These are phyloP conservation scores for Neurospora sp. DNA, from an alignment of 2,329 filamentous ascomycete species.

Conservation along the genomic window DNA sequence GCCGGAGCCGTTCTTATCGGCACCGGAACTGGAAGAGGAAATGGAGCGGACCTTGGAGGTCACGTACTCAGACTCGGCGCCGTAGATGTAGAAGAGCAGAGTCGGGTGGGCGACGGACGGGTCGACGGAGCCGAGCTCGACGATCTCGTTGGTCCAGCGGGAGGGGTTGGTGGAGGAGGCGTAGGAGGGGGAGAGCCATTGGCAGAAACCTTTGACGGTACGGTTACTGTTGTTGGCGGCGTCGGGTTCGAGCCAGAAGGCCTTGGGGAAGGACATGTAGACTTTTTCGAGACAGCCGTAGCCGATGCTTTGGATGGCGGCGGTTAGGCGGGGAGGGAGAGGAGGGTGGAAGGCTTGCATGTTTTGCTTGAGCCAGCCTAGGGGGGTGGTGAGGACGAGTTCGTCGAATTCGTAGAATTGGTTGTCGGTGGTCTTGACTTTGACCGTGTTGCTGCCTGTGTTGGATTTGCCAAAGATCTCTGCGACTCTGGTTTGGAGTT, in stretches of 20 bases:
- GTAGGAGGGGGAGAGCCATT: conserved; percentile 67
- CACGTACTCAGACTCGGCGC: conserved; percentile 48
- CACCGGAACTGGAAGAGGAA: background rate
- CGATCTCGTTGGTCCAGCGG: conserved; percentile 64
- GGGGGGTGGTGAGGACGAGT: conserved; percentile 56
- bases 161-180: conserved; percentile 48
- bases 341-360: conserved; percentile 48
- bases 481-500: conserved; percentile 37
- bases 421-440: conserved; percentile 36
- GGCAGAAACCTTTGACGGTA: conserved; percentile 56
- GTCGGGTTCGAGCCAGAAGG: conserved; percentile 58
- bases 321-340: conserved; percentile 45
- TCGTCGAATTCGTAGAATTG: conserved; percentile 50
- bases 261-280: conserved; percentile 60
- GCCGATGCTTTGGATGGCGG: conserved; percentile 54
- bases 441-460: conserved; percentile 23
- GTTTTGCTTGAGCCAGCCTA: conserved; percentile 59
- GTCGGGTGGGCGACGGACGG: conserved; percentile 58
- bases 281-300: conserved; percentile 66
- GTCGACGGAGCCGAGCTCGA: conserved; percentile 65
- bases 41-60: conserved; percentile 35
- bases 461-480: conserved; percentile 28
- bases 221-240: conserved; percentile 16
- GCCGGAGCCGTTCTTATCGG: background rate
- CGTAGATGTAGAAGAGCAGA: conserved; percentile 74